phyloP scores from a whole-genome alignment of 352 stramenopile species.

The Globisporangium camurandrum region DNA sequence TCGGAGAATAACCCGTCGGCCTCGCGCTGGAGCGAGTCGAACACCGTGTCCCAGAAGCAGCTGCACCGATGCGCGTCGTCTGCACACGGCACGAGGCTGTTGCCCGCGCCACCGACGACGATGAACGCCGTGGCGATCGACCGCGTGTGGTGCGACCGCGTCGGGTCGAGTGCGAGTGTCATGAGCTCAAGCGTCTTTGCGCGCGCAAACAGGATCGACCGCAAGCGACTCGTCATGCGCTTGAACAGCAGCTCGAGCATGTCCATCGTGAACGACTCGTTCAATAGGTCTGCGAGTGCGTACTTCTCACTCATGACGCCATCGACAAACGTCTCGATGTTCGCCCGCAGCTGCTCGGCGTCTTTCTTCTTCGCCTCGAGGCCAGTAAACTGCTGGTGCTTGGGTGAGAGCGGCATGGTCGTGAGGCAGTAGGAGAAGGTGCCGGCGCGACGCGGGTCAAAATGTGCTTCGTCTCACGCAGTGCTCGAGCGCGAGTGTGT shows the following conservation, averaged over 20 bases:
- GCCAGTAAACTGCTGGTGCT: conserved; percentile 14
- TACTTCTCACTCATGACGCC: conserved; percentile 64
- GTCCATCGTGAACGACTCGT: conserved; percentile 76
- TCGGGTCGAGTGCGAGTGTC: conserved; percentile 46
- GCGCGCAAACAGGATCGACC: conserved; percentile 60
- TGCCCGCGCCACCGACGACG: conserved; percentile 54
- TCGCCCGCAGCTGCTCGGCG: conserved; percentile 47
- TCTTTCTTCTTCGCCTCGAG: conserved; percentile 41
- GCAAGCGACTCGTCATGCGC: conserved; percentile 74
- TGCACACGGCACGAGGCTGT: conserved; percentile 39
- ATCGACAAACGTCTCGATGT: conserved; percentile 81
- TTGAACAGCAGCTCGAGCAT: conserved; percentile 85
- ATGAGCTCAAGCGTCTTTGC: conserved; percentile 74
- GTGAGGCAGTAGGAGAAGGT: too few relatives aligned
- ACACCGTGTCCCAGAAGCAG: conserved; percentile 66
- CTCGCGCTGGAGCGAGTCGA: conserved; percentile 54
- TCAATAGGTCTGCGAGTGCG: conserved; percentile 56
- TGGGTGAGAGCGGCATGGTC: conserved; percentile 23
- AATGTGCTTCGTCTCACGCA: too few relatives aligned
- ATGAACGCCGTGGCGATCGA: conserved; percentile 71
- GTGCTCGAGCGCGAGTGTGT: too few relatives aligned
- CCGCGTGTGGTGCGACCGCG: conserved; percentile 50
- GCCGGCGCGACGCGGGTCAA: too few relatives aligned
- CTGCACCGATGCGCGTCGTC: conserved; percentile 44
- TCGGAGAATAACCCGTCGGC: conserved; percentile 35